Conservation (phyloP, 2,329 filamentous ascomycete species). For the Ascochyta fabae region DNA sequence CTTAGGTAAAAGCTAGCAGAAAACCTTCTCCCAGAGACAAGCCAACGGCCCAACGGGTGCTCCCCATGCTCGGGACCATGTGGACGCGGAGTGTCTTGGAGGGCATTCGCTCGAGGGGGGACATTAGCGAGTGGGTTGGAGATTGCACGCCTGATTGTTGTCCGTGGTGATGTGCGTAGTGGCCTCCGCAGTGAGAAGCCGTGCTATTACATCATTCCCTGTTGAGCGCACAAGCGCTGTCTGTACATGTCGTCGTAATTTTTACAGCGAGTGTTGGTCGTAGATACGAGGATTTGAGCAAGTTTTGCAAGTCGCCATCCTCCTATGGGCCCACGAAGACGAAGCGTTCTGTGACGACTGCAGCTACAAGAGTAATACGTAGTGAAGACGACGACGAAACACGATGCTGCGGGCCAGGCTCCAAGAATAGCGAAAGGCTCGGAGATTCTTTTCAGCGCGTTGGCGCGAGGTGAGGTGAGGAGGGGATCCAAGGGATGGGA, state of each 20-base stretch:
- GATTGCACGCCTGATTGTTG: constrained; percentile 24
- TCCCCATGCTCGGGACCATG: constrained; percentile 13
- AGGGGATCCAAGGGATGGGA: neutral
- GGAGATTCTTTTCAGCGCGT: constrained; percentile 22
- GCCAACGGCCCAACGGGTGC: constrained; percentile 16
- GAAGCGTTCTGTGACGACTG: constrained; percentile 13
- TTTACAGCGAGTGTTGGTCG: neutral
- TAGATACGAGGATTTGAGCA: neutral
- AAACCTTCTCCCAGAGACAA: constrained; percentile 4
- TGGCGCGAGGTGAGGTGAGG: neutral
- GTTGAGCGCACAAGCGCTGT: neutral
- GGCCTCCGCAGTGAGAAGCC: neutral
- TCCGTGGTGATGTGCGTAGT: constrained; percentile 6
- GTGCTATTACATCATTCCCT: constrained; percentile 4
- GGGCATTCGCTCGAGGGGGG: neutral
- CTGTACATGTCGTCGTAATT: too few species aligned
- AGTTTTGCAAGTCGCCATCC: neutral
- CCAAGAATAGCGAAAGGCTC: constrained; percentile 21
- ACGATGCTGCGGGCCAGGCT: constrained; percentile 14
- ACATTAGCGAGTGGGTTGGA: constrained; percentile 5
- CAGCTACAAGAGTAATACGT: neutral
- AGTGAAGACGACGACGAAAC: constrained; percentile 10
- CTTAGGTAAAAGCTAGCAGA: constrained; percentile 17
- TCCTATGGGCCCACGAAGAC: neutral
- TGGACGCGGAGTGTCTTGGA: constrained; percentile 11